A percentile compares a stretch with the other conserved stretches of the same genome.
These are phyloP conservation scores for Colletotrichum horii DNA, from an alignment of 2,329 filamentous ascomycete species.

Conservation along the genomic window DNA sequence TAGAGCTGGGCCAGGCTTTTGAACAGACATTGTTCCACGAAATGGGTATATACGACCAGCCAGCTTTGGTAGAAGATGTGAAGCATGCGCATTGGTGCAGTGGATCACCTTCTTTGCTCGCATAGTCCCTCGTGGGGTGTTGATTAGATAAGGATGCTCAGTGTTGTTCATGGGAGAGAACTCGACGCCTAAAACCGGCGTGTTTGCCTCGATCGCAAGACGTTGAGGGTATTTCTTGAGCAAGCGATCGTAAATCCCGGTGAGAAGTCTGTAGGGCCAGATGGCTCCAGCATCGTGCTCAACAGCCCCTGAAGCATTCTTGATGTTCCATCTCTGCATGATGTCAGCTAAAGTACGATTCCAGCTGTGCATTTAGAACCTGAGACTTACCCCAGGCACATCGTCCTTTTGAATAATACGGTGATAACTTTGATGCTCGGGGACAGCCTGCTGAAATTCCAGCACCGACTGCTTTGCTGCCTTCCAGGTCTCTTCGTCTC, in stretches of 20 bases:
- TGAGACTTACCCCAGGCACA: not conserved
- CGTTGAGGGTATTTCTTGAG: constrained; percentile 26
- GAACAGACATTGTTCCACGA: constrained; percentile 48
- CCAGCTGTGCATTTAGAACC: rapidly evolving
- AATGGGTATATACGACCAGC: constrained; percentile 40
- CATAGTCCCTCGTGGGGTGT: constrained; percentile 40
- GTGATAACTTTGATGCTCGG: constrained; percentile 21
- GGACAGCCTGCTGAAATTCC: constrained; percentile 21
- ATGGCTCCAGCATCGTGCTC: constrained; percentile 36
- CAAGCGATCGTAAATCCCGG: constrained; percentile 36
- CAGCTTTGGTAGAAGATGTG: constrained; percentile 44
- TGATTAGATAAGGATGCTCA: constrained; percentile 30
- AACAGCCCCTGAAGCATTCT: constrained; percentile 16
- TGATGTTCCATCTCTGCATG: constrained; percentile 27
- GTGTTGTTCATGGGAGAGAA: not conserved
- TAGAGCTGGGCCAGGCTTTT: constrained; percentile 29
- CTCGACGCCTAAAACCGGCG: constrained; percentile 29
- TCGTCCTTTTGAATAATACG: constrained; percentile 26
- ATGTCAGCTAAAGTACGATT: not conserved
- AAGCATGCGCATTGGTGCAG: constrained; percentile 46
- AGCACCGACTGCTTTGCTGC: constrained; percentile 21
- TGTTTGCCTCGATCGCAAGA: constrained; percentile 34
- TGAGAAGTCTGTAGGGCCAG: constrained; percentile 44
- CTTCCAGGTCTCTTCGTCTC: constrained; percentile 23
- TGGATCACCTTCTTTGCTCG: constrained; percentile 40